Conservation (phyloP, 2,329 filamentous ascomycete species). For the Tothia fuscella region DNA sequence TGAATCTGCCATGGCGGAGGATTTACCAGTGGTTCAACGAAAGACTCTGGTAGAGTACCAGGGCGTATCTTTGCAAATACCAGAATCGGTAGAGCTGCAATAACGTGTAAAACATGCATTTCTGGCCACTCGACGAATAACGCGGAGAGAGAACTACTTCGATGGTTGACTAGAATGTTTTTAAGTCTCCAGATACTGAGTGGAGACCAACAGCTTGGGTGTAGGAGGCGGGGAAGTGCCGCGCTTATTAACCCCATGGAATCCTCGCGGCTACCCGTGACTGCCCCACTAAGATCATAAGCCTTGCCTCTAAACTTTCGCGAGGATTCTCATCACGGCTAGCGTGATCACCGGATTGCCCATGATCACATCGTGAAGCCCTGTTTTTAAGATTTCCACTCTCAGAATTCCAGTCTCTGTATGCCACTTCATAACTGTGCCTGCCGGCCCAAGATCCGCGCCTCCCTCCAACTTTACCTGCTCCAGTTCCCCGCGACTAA, state of each 20-base stretch:
- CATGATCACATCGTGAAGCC: constrained; percentile 60
- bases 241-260: no score
- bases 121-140: no score
- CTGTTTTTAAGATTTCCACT: constrained; percentile 42
- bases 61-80: neutral
- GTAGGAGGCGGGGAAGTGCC: no score
- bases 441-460: neutral
- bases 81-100: neutral
- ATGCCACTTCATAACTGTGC: constrained; percentile 27
- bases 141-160: no score
- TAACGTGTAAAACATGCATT: no score
- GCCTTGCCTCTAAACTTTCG: no score
- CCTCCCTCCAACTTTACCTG: constrained; percentile 10
- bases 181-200: no score
- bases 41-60: neutral
- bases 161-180: no score
- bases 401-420: constrained; percentile 37
- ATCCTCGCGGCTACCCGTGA: no score
- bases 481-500: constrained; percentile 17
- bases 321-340: constrained; percentile 43
- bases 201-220: no score
- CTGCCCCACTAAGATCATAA: no score
- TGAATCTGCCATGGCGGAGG: neutral
- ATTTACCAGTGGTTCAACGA: neutral
- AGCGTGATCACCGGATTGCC: constrained; percentile 51